These are phyloP conservation scores for Trichoderma hamatum DNA, from an alignment of 2,329 filamentous ascomycete species.

Conservation along the genomic window DNA sequence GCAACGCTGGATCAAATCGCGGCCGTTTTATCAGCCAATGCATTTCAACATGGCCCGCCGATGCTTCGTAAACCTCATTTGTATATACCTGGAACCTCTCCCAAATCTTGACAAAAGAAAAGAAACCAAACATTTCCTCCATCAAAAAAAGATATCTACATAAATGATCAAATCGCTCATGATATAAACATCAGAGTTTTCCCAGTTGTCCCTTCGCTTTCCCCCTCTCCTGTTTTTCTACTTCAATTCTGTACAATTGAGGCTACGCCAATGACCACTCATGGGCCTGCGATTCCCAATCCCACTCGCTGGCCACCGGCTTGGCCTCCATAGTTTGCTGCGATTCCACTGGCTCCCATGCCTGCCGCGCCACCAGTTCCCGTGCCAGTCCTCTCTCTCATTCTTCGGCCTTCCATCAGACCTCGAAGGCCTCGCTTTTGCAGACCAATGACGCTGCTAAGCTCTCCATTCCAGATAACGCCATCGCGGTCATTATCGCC, in stretches of 20 bases:
- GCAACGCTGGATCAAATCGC: neutral
- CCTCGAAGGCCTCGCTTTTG: constrained; percentile 92
- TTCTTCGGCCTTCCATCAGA: constrained; percentile 88
- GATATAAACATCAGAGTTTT: constrained; percentile 19
- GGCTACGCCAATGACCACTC: constrained; percentile 2
- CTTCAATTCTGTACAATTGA: neutral
- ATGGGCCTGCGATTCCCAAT: constrained; percentile 57
- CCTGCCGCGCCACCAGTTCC: constrained; percentile 34
- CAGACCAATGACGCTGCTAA: constrained; percentile 88
- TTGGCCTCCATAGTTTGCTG: constrained; percentile 26
- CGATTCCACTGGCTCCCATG: constrained; percentile 31
- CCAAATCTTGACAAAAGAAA: constrained; percentile 23
- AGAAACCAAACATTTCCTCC: constrained; percentile 18
- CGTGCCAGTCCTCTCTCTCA: constrained; percentile 71
- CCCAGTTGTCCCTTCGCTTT: neutral
- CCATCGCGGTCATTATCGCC: constrained; percentile 54
- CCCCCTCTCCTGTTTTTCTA: neutral
- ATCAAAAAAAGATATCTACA: constrained; percentile 25
- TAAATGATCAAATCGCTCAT: constrained; percentile 24
- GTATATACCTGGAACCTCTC: constrained; percentile 21
- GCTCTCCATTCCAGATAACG: constrained; percentile 73
- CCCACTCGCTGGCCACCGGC: constrained; percentile 48
- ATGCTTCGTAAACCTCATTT: constrained; percentile 21
- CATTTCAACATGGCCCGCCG: constrained; percentile 12
- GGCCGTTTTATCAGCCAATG: constrained; percentile 15